Evolutionary conservation across 306 rosid genomes (phyloP), one percentile per base, ranked within the genome.

Genomic region (Corylus avellana): DNA sequence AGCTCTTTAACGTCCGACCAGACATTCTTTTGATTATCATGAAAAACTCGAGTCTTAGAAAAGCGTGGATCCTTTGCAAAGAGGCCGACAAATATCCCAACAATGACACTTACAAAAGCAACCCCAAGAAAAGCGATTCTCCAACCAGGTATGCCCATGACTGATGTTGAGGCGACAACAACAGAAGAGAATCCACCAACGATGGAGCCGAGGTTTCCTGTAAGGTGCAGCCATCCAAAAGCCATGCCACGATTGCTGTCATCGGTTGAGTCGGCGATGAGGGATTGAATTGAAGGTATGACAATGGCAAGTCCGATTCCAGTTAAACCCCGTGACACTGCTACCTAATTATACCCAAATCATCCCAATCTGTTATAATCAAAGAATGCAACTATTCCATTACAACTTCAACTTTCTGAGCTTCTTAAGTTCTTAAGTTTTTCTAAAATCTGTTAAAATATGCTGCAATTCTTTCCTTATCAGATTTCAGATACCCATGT

Each of bases 261-360:
- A 27, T 88, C 84, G 8, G 94, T 90, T 12, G 96, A 90, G 64
- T 94, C 98, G 4, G 96, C 98, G 58, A 92, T 89, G 1, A 92
- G 86, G 8, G 98, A 94, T 61, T 84, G 92, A 69, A 94, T 89
- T 42, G 98, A 92, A 37, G 97, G 98, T 73, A 57, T 68, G 12
- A 90, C 96, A 57, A 94, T 89, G 82, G 96, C 98, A 1, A 94
- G 91, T 72, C 98, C 98, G 17, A 94, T 89, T 67, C 98, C 98
- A 62, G 90, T 94, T 74, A 92, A 88, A 9, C 93, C 98, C 87
- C 97, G 88, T 39, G 97, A 94, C 74, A 92, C 75, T 56, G 96
- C 97, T 55, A 94, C 96, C 98, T 92, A 76, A 44, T 61, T 29
- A 56, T 29, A 56, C 56, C 55, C 53, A 78, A 68, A 58, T 27